Conservation (phyloP, 2,329 filamentous ascomycete species). For the Sporothrix inflata region DNA sequence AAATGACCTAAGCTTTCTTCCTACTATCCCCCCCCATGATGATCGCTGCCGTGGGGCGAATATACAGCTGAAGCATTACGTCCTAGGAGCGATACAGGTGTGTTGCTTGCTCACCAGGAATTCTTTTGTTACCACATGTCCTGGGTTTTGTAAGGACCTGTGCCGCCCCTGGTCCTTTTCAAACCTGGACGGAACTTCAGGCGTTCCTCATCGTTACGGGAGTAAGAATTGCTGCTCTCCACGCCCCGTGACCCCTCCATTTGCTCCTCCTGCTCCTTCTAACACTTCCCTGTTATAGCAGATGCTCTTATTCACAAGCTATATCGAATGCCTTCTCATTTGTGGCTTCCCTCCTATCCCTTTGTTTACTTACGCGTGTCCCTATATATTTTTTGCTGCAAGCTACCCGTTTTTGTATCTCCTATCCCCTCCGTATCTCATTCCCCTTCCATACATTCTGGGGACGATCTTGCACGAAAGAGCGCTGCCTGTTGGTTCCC, state of each 20-base stretch:
- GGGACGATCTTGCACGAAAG: conserved; percentile 1
- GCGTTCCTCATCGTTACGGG: background rate
- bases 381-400: background rate
- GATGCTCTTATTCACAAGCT: background rate
- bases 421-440: background rate
- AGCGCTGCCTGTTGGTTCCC: conserved; percentile 9
- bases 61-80: too few relatives aligned
- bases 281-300: background rate
- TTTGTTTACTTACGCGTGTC: background rate
- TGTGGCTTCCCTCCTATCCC: background rate
- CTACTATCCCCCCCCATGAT: background rate
- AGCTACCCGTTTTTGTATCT: background rate
- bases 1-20: background rate
- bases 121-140: background rate
- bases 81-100: too few relatives aligned
- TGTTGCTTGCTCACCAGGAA: too few relatives aligned
- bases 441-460: background rate
- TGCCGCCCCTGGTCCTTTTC: background rate
- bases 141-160: background rate
- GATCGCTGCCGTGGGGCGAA: too few relatives aligned
- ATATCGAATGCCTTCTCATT: background rate
- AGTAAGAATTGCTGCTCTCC: background rate
- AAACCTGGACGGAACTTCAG: conserved; percentile 8
- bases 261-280: background rate
- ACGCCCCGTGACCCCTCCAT: background rate